A percentile compares a stretch with the other conserved stretches of the same genome.
Evolutionary conservation across 176 grass and related monocot genomes (phyloP).

Genomic region (Zizania latifolia): DNA sequence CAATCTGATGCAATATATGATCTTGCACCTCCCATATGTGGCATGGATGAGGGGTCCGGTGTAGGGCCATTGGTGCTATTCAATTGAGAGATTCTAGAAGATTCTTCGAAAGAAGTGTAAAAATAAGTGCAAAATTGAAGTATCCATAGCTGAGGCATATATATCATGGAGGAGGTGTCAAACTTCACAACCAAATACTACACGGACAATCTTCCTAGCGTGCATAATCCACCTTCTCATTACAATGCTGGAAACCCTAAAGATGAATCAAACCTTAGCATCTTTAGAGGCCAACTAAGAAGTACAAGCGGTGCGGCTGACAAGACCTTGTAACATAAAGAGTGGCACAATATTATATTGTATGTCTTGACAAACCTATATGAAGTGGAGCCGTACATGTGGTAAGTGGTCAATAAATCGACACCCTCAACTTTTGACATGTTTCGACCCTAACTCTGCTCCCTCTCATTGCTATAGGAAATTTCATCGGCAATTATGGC

Average conservation of each 20-base stretch:
- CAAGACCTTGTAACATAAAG: too few species aligned
- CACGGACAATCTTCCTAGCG: too few species aligned
- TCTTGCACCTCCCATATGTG: too few species aligned
- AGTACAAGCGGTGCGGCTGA: not conserved
- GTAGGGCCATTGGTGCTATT: too few species aligned
- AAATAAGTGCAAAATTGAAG: not conserved
- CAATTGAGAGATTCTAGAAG: too few species aligned
- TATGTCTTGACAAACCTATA: not conserved
- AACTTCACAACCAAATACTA: not conserved
- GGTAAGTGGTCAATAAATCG: not conserved
- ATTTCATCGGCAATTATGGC: too few species aligned
- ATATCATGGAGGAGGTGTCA: not conserved
- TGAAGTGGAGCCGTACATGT: not conserved
- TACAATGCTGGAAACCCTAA: not conserved
- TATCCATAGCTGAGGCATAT: not conserved
- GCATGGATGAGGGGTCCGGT: too few species aligned
- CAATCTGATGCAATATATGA: too few species aligned
- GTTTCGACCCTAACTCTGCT: too few species aligned
- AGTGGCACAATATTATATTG: not conserved
- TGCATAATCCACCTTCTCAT: not conserved
- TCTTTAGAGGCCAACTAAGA: not conserved
- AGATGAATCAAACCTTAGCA: not conserved
- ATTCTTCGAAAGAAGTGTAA: too few species aligned
- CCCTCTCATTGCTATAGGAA: too few species aligned
- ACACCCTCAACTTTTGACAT: too few species aligned